phyloP scores from a whole-genome alignment of 108 stramenopile species.

The Seminavis robusta region DNA sequence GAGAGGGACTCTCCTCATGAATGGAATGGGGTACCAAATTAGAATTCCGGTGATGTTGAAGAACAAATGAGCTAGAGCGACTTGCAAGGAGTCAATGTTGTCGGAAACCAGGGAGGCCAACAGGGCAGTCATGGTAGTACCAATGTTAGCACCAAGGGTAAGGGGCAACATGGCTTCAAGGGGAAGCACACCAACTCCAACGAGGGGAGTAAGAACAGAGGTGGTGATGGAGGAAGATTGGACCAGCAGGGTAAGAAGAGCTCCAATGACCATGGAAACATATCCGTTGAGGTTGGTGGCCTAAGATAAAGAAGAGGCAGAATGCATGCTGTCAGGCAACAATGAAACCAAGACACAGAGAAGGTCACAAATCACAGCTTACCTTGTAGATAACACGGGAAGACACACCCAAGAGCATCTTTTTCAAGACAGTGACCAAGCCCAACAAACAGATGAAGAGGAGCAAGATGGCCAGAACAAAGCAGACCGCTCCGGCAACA shows the following conservation, averaged over 20 bases:
- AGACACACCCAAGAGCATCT: conserved; percentile 50
- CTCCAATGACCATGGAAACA: conserved; percentile 58
- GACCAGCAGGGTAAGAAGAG: conserved; percentile 54
- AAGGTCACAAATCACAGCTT: too few relatives aligned
- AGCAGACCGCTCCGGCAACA: conserved; percentile 51
- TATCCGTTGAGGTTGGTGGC: conserved; percentile 83
- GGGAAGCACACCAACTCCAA: conserved; percentile 63
- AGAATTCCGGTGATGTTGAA: conserved; percentile 81
- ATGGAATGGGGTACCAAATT: conserved; percentile 84
- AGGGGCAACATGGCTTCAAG: conserved; percentile 73
- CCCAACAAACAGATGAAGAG: conserved; percentile 56
- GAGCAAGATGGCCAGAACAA: conserved; percentile 51
- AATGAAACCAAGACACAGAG: too few relatives aligned
- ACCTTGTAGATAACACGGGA: conserved; percentile 81
- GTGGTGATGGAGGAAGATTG: conserved; percentile 79
- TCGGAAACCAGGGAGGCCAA: conserved; percentile 65
- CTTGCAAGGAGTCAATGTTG: conserved; percentile 57
- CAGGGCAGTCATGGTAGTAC: conserved; percentile 72
- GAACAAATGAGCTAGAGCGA: conserved; percentile 75
- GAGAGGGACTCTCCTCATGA: conserved; percentile 71
- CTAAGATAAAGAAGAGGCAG: too few relatives aligned
- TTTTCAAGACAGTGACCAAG: conserved; percentile 56
- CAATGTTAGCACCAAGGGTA: conserved; percentile 83
- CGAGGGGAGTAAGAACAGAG: conserved; percentile 72
- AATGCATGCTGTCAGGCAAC: too few relatives aligned